Conservation (phyloP, 257 asterid species). For the Nicotiana sylvestris region DNA sequence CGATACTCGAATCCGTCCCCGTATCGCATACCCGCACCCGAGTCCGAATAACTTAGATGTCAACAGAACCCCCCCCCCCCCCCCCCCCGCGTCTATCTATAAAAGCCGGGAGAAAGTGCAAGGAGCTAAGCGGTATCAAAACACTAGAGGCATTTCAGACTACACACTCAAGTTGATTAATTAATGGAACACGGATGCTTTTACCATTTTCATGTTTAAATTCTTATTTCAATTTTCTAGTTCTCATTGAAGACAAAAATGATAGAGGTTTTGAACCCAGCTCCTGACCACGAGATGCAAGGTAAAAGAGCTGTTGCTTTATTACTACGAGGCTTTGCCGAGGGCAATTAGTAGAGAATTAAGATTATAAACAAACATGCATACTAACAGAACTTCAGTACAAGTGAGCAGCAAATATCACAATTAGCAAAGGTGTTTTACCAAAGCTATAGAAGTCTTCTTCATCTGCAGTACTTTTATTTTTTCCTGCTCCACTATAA, state of each 20-base stretch:
- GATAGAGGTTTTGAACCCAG: background rate
- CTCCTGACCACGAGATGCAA: background rate
- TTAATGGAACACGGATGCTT: background rate
- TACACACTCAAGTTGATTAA: background rate
- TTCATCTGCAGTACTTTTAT: conserved; percentile 40
- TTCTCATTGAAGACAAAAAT: background rate
- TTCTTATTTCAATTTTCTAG: background rate
- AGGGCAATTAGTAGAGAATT: too few species aligned
- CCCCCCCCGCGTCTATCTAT: background rate
- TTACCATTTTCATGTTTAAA: background rate
- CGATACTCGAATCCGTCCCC: too few species aligned
- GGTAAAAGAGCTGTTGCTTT: background rate
- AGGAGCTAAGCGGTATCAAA: too few species aligned
- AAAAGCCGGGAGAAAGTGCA: too few species aligned
- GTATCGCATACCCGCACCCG: too few species aligned
- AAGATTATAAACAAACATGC: background rate
- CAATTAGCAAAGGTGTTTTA: conserved; percentile 25
- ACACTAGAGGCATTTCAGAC: background rate
- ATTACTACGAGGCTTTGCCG: background rate
- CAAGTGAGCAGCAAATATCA: background rate
- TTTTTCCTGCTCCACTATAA: conserved; percentile 42
- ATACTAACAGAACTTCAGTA: background rate
- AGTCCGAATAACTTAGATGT: too few species aligned
- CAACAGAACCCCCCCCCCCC: background rate
- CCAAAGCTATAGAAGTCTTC: conserved; percentile 95